Evolutionary conservation across 106 monocot genomes (phyloP), one percentile per base, ranked within the genome.

Genomic region (Allium sativum): DNA sequence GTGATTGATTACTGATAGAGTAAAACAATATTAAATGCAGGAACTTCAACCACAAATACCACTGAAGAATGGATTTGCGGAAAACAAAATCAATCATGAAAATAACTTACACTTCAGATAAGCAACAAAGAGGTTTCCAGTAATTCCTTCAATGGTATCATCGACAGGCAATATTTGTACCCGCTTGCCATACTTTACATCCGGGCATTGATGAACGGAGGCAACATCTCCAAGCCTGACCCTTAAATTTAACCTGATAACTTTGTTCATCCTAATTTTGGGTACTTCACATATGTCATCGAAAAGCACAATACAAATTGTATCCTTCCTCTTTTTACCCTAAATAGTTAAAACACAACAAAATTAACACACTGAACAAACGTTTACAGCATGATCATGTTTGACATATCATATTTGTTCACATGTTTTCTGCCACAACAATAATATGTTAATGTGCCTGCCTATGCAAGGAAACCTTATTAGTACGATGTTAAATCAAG

Each of bases 211-310:
- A 64, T 90, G 90, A 7, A 90, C 90, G 7, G 90, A 90, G 40
- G 86, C 77, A 12, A 90, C 85, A 55, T 90, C 90, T 42, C 85
- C 90, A 56, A 90, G 90, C 52, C 85, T 76, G 19, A 90, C 90
- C 66, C 90, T 74, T 17, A 90, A 70, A 45, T 90, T 90, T 52
- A 78, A 82, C 44, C 90, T 51, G 15, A 90, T 82, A 43, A 90
- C 89, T 70, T 90, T 90, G 64, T 90, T 90, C 85, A 90, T 90
- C 59, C 85, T 79, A 41, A 90, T 86, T 66, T 90, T 90, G 18
- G 90, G 77, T 55, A 86, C 90, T 0, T 90, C 90, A 53, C 90
- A 85, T 15, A 82, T 75, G 6, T 90, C 90, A 70, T 90, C 90
- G 41, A 82, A 85, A 69, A 90, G 82, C 7, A 74, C 90, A 52